Base-by-base conservation (phyloP, 2,329 filamentous ascomycete species). In the Penicillium corylophilum region DNA sequence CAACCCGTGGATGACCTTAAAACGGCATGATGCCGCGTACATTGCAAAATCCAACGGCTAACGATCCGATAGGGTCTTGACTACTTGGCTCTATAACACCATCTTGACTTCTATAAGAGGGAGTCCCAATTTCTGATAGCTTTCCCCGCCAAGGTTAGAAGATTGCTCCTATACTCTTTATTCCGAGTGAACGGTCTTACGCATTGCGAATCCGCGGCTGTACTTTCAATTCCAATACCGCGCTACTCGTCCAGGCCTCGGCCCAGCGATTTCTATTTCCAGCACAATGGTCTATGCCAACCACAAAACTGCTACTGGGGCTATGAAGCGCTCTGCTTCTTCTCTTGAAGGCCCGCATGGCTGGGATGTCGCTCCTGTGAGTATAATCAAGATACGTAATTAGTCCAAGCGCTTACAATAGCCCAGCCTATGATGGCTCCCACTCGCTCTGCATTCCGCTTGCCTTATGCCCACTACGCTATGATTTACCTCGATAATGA, bases 401-500 rank as follows among this genome's bases (percentile, higher is more conserved):
- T 26, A 13, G 4, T 41, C 16, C 20, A 41, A 24, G 16, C 22
- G 18, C 39, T 23, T 23, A 41, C 13, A 24, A 8, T 23, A 16
- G 1, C 26, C 4, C 28, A 71, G 69, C 52, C 65, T 10, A 66
- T 70, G 64, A 62, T 64, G 50, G 35, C 60, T 24, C 51, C 59
- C 4, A 48, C 60, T 36, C 65, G 60, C 7, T 45, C 66, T 36
- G 53, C 64, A 2, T 53, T 62, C 51, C 64, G 61, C 43, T 47
- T 70, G 38, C 69, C 68, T 18, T 70, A 61, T 51, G 47, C 62
- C 9, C 68, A 71, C 45, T 72, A 70, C 46, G 69, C 70, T 35
- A 53, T 72, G 61, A 70, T 72, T 31, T 72, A 71, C 39, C 53
- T 71, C 3, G 70, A 72, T 48, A 61, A 63, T 46, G 62, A 63